Percentiles rank a stretch among this genome's conserved stretches.
phyloP scores from a whole-genome alignment of 345 rosid species.

The Lepidium didymum region DNA sequence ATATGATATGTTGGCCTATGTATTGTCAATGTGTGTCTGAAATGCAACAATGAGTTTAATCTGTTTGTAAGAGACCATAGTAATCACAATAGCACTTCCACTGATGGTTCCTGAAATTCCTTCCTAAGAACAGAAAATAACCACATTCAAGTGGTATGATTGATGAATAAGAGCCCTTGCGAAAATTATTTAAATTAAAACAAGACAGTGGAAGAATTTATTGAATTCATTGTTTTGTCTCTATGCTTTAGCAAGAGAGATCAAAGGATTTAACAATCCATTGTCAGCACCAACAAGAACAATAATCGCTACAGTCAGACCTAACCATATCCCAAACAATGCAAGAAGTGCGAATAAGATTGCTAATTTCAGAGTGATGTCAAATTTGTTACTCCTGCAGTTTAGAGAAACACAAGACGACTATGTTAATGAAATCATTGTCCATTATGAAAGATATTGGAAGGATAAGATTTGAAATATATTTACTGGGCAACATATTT shows the following conservation, averaged over 20 bases:
- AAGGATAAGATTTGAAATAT: neutral
- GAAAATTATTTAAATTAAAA: constrained; percentile 32
- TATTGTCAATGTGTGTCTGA: constrained; percentile 33
- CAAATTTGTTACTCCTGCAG: constrained; percentile 52
- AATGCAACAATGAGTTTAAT: constrained; percentile 62
- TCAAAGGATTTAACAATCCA: constrained; percentile 80
- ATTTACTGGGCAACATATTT: constrained; percentile 39
- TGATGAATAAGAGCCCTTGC: neutral
- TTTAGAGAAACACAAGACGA: neutral
- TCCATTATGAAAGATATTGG: neutral
- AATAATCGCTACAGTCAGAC: constrained; percentile 59
- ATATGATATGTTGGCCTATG: constrained; percentile 63
- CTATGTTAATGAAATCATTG: neutral
- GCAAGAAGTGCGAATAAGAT: constrained; percentile 50
- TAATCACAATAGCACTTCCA: constrained; percentile 68
- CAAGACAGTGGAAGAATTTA: constrained; percentile 55
- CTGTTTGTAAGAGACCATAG: constrained; percentile 69
- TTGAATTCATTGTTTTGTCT: constrained; percentile 50
- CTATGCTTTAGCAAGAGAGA: constrained; percentile 77
- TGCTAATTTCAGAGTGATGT: constrained; percentile 58
- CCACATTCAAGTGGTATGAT: neutral
- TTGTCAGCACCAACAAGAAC: constrained; percentile 60
- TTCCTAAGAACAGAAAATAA: constrained; percentile 37
- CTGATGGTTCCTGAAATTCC: constrained; percentile 73
- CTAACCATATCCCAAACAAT: constrained; percentile 64